These are phyloP conservation scores for Trypanosoma lewisi DNA, from an alignment of 208 protist genomes.

Conservation along the genomic window DNA sequence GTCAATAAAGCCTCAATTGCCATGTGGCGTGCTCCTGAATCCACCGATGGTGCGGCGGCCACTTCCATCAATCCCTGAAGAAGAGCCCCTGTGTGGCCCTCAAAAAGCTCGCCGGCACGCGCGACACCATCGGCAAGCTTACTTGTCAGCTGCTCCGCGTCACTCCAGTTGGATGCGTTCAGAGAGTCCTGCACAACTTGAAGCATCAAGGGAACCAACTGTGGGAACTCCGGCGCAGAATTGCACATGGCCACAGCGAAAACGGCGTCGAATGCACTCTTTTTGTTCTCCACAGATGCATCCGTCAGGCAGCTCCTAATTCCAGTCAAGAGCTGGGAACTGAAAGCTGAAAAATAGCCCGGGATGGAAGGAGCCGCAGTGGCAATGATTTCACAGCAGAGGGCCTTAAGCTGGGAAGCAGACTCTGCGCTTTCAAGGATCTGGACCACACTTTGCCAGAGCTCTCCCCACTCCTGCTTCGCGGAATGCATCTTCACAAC, in stretches of 20 bases:
- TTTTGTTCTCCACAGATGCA: slow-evolving; percentile 35
- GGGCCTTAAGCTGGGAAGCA: slow-evolving; percentile 42
- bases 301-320: slow-evolving; percentile 54
- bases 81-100: slow-evolving; percentile 40
- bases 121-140: slow-evolving; percentile 55
- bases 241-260: slow-evolving; percentile 46
- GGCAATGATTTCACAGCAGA: slow-evolving; percentile 80
- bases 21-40: slow-evolving; percentile 57
- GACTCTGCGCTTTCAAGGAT: slow-evolving; percentile 50
- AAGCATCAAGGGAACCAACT: slow-evolving; percentile 63
- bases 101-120: slow-evolving; percentile 49
- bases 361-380: slow-evolving; percentile 46
- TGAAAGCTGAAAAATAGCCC: slow-evolving; percentile 50
- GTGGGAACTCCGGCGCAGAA: slow-evolving; percentile 31
- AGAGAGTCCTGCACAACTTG: slow-evolving; percentile 57
- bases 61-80: slow-evolving; percentile 75
- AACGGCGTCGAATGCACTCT: slow-evolving; percentile 53
- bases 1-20: slow-evolving; percentile 78
- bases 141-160: slow-evolving; percentile 42
- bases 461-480: slow-evolving; percentile 66
- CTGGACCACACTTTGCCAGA: slow-evolving; percentile 71
- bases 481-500: slow-evolving; percentile 54
- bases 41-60: slow-evolving; percentile 48
- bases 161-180: slow-evolving; percentile 61
- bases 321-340: slow-evolving; percentile 33